phyloP scores from a whole-genome alignment of 768 basidiomycete genomes.

The Xerocomellus intermedius region DNA sequence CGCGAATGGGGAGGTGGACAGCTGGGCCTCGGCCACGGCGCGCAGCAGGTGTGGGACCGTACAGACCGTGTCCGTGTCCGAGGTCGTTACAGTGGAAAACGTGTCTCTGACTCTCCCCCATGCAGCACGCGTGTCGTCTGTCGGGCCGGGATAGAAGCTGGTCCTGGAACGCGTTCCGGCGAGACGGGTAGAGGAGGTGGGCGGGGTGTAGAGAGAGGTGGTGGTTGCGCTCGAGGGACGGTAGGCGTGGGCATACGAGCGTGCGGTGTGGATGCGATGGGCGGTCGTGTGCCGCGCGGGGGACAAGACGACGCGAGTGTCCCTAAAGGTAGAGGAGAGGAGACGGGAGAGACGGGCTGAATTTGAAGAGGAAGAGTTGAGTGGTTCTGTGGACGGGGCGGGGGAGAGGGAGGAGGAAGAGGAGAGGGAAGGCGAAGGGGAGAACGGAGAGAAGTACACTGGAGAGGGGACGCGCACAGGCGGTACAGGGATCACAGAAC shows the following conservation, averaged over 20 bases:
- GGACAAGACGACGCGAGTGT: neutral
- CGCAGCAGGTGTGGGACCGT: constrained; percentile 2
- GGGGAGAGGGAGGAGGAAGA: constrained; percentile 14
- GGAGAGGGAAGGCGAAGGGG: constrained; percentile 14
- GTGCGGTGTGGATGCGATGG: constrained; percentile 16
- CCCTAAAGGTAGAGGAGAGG: constrained; percentile 22
- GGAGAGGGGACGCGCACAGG: constrained; percentile 21
- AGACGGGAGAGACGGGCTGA: constrained; percentile 20
- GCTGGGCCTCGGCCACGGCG: neutral
- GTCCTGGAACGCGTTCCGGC: constrained; percentile 15
- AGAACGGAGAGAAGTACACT: constrained; percentile 21
- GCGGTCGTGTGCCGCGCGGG: constrained; percentile 16
- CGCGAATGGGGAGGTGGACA: neutral
- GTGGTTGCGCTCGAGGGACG: constrained; percentile 10
- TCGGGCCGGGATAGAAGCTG: constrained; percentile 5
- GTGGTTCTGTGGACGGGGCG: constrained; percentile 15
- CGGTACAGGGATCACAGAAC: neutral
- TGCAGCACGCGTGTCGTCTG: neutral
- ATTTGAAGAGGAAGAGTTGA: constrained; percentile 1
- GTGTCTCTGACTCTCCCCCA: constrained; percentile 13
- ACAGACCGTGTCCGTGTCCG: constrained; percentile 16
- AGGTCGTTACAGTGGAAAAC: constrained; percentile 21
- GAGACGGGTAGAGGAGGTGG: constrained; percentile 3
- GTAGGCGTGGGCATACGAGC: constrained; percentile 16
- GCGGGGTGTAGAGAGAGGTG: constrained; percentile 17